Percentiles rank a stretch among this genome's conserved stretches.
phyloP scores from a whole-genome alignment of 306 rosid species.

The Medicago ruthenica region DNA sequence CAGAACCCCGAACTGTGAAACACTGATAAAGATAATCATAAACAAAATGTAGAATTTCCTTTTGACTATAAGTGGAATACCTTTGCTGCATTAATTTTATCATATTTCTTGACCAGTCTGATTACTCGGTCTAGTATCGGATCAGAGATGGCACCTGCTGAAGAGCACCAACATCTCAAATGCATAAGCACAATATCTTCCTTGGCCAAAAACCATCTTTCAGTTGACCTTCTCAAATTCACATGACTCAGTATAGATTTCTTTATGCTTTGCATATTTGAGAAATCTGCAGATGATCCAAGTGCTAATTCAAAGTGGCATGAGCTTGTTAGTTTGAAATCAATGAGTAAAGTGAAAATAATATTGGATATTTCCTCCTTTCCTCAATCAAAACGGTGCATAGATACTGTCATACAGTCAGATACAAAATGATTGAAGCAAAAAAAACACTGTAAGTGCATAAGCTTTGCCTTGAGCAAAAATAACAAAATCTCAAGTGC shows the following conservation, averaged over 20 bases:
- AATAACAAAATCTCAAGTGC: background rate
- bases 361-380: background rate
- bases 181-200: constrained; percentile 39
- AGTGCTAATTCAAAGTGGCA: constrained; percentile 15
- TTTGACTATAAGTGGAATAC: constrained; percentile 43
- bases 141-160: constrained; percentile 53
- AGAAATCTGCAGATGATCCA: constrained; percentile 34
- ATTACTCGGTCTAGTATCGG: constrained; percentile 57
- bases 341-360: constrained; percentile 1
- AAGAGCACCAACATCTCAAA: constrained; percentile 50
- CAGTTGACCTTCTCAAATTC: constrained; percentile 51
- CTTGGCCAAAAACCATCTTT: constrained; percentile 41
- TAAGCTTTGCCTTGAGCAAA: constrained; percentile 4
- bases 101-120: constrained; percentile 67
- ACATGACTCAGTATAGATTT: constrained; percentile 62
- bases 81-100: constrained; percentile 65
- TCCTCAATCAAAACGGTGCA: constrained; percentile 30
- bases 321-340: background rate
- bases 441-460: background rate
- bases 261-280: constrained; percentile 67
- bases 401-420: background rate
- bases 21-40: no score
- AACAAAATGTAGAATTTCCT: background rate
- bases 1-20: background rate
- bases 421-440: constrained; percentile 5